Evolutionary conservation across 768 basidiomycete genomes (phyloP).

Genomic region (Russula sp.): DNA sequence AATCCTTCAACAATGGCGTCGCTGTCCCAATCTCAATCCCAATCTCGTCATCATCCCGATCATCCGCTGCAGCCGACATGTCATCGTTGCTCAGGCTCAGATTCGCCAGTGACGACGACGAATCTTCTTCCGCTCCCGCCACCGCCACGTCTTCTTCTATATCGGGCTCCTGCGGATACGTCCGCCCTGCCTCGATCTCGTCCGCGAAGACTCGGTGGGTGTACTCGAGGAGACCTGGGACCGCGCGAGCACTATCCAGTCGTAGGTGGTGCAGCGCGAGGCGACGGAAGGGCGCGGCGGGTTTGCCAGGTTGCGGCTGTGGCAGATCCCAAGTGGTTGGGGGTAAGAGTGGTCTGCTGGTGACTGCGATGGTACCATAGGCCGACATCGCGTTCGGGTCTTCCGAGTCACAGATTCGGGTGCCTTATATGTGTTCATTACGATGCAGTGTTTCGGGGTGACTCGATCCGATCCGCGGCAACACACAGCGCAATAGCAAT

Average conservation of each 20-base stretch:
- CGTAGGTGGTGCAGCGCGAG: conserved; percentile 29
- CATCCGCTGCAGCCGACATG: no score
- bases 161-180: conserved; percentile 82
- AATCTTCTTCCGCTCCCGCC: neutral
- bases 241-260: conserved; percentile 24
- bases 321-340: conserved; percentile 42
- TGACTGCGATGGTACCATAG: conserved; percentile 54
- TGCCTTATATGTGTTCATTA: neutral
- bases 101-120: no score
- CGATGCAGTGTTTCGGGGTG: neutral
- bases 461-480: neutral
- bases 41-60: neutral
- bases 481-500: neutral
- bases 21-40: conserved; percentile 25
- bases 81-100: no score
- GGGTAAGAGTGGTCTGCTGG: conserved; percentile 30
- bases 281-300: conserved; percentile 28
- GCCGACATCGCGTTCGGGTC: conserved; percentile 50
- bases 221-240: conserved; percentile 51
- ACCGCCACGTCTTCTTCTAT: no score
- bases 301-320: conserved; percentile 19
- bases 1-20: conserved; percentile 4
- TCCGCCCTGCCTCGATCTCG: conserved; percentile 67
- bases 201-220: conserved; percentile 57
- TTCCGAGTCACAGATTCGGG: neutral